Percentiles rank a stretch among this genome's conserved stretches.
Conservation (phyloP, 208 protist genomes). For the Leishmania guyanensis region DNA sequence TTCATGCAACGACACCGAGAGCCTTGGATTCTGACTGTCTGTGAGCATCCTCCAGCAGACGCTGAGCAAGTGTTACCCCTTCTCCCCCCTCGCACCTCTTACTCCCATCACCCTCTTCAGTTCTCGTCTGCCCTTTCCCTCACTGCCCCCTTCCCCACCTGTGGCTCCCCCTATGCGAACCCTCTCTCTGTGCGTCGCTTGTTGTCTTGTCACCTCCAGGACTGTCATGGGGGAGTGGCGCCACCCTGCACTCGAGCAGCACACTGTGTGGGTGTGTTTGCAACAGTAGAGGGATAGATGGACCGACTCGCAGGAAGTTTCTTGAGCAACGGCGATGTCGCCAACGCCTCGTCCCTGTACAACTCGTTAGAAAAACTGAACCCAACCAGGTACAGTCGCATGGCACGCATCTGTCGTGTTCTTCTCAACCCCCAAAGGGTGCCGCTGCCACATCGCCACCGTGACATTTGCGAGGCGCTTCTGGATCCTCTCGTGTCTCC, state of each 20-base stretch:
- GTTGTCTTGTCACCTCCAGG: neutral
- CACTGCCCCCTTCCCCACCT: neutral
- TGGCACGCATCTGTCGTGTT: constrained; percentile 78
- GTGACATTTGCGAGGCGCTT: constrained; percentile 80
- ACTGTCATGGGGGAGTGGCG: neutral
- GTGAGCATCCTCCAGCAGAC: neutral
- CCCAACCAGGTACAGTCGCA: constrained; percentile 59
- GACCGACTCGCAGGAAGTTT: constrained; percentile 71
- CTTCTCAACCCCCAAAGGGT: constrained; percentile 63
- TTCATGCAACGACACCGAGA: neutral
- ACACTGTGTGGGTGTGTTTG: neutral
- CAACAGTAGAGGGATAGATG: constrained; percentile 34
- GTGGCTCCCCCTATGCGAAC: neutral
- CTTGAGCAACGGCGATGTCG: constrained; percentile 73
- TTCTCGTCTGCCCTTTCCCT: neutral
- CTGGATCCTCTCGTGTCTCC: constrained; percentile 67
- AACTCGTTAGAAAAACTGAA: constrained; percentile 75
- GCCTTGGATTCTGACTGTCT: neutral
- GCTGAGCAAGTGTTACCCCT: neutral
- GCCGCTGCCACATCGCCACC: constrained; percentile 73
- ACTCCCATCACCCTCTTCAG: neutral
- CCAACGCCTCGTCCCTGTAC: constrained; percentile 70
- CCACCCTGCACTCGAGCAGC: constrained; percentile 3
- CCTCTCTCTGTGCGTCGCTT: neutral
- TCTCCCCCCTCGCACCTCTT: neutral